Percentiles rank a stretch among this genome's conserved stretches.
These are phyloP conservation scores for Candolleomyces efflorescens DNA, from an alignment of 768 basidiomycete genomes.

Conservation along the genomic window DNA sequence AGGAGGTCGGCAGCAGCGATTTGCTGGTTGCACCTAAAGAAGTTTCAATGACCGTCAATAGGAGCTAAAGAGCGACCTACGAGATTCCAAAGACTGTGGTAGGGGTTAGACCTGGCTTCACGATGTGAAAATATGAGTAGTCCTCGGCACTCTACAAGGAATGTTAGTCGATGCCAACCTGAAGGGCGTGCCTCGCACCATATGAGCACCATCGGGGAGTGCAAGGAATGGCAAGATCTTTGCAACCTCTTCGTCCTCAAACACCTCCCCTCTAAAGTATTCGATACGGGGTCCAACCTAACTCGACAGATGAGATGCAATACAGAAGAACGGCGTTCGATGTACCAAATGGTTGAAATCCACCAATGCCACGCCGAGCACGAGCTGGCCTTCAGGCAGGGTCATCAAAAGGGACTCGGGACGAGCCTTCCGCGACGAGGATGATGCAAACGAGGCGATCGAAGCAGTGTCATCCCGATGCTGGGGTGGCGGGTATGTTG, in stretches of 20 bases:
- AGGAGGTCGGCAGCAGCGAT: conserved; percentile 76
- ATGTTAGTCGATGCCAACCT: background rate
- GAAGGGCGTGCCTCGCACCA: conserved; percentile 46
- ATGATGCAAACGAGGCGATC: conserved; percentile 60
- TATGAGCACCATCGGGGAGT: conserved; percentile 94
- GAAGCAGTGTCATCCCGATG: conserved; percentile 48
- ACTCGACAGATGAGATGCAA: conserved; percentile 10
- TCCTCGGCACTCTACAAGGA: conserved; percentile 73
- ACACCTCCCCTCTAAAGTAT: conserved; percentile 71
- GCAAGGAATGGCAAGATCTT: conserved; percentile 93
- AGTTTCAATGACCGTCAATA: conserved; percentile 8
- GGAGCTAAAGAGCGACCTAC: conserved; percentile 37
- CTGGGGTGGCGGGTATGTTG: conserved; percentile 58
- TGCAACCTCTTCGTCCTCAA: conserved; percentile 79
- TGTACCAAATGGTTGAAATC: conserved; percentile 92
- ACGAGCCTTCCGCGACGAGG: conserved; percentile 64
- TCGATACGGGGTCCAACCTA: conserved; percentile 93
- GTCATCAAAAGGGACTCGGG: conserved; percentile 77
- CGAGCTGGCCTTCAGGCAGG: conserved; percentile 53
- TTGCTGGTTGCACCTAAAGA: conserved; percentile 85
- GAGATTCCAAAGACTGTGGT: conserved; percentile 95
- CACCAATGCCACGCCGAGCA: conserved; percentile 87
- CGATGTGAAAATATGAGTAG: conserved; percentile 94
- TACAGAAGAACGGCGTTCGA: conserved; percentile 10
- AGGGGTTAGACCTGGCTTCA: conserved; percentile 63